These are phyloP conservation scores for Flaveria bidentis DNA, from an alignment of 129 eudicot species.

Conservation along the genomic window DNA sequence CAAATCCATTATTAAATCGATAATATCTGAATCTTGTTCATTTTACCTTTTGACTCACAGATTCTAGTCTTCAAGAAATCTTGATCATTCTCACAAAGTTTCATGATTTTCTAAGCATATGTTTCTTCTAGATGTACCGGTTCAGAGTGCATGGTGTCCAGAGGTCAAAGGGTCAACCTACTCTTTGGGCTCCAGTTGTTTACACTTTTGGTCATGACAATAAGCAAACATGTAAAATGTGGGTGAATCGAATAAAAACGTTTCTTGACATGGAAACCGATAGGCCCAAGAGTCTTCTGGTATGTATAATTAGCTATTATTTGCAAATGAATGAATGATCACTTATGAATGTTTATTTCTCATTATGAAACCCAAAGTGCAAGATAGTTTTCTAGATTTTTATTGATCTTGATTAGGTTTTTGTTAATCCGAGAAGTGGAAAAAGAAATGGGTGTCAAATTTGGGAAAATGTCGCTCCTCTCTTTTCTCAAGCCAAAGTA, in stretches of 20 bases:
- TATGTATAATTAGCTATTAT: conserved; percentile 34
- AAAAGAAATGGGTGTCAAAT: conserved; percentile 63
- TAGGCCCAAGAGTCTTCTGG: conserved; percentile 84
- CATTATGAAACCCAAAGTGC: not conserved
- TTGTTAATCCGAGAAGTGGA: conserved; percentile 87
- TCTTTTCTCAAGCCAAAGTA: conserved; percentile 68
- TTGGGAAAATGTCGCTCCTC: conserved; percentile 77
- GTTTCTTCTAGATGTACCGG: conserved; percentile 60
- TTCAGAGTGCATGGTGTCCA: conserved; percentile 58
- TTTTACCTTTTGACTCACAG: not conserved
- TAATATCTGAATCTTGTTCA: not conserved
- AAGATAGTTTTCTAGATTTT: conserved; percentile 12
- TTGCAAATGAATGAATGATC: not conserved
- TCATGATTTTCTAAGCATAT: not conserved
- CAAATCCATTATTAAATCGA: not conserved
- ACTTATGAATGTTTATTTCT: not conserved
- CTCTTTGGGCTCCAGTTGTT: conserved; percentile 49
- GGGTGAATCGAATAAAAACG: conserved; percentile 51
- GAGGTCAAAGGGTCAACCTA: conserved; percentile 52
- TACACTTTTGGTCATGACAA: conserved; percentile 72
- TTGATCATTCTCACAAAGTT: conserved; percentile 8
- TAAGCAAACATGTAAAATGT: conserved; percentile 45
- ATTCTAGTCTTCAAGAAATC: conserved; percentile 1
- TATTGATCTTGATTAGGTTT: conserved; percentile 61
- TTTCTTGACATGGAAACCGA: conserved; percentile 43